Evolutionary conservation across 805 yeast genomes (phyloP).

Genomic region (Debaryomyces maramus): DNA sequence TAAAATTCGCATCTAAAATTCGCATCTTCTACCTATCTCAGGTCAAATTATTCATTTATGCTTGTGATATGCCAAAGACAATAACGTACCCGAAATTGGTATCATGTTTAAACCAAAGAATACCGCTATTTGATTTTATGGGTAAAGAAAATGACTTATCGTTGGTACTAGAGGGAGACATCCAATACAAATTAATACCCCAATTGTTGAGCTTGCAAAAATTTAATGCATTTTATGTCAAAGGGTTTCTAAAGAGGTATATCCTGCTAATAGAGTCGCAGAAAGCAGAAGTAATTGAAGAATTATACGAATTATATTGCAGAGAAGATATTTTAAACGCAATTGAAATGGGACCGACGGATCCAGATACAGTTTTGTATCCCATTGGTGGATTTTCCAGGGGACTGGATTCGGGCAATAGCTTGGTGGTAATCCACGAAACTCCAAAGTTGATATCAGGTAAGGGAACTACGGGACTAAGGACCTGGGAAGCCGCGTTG

Average conservation of each 20-base stretch:
- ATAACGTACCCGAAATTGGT: conserved; percentile 4
- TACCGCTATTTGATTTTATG: conserved; percentile 20
- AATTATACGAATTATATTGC: conserved; percentile 43
- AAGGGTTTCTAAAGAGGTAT: conserved; percentile 43
- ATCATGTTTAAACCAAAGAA: conserved; percentile 11
- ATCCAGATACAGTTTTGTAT: conserved; percentile 39
- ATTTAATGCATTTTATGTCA: conserved; percentile 54
- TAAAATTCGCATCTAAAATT: no score
- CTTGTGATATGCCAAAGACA: neutral
- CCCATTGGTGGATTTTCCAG: conserved; percentile 21
- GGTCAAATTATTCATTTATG: no score
- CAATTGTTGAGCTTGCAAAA: conserved; percentile 20
- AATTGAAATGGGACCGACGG: conserved; percentile 34
- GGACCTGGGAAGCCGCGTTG: conserved; percentile 94
- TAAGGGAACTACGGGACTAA: conserved; percentile 79
- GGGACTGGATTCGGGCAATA: conserved; percentile 10
- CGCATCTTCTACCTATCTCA: no score
- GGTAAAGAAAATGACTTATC: conserved; percentile 4
- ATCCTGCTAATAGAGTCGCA: conserved; percentile 33
- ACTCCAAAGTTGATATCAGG: conserved; percentile 67
- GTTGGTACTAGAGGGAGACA: conserved; percentile 10
- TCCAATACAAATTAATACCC: conserved; percentile 20
- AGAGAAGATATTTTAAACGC: conserved; percentile 31
- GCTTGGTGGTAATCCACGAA: conserved; percentile 48
- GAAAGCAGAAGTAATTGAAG: conserved; percentile 37